Conservation (phyloP, 2,329 filamentous ascomycete species). For the Eutypa lata region DNA sequence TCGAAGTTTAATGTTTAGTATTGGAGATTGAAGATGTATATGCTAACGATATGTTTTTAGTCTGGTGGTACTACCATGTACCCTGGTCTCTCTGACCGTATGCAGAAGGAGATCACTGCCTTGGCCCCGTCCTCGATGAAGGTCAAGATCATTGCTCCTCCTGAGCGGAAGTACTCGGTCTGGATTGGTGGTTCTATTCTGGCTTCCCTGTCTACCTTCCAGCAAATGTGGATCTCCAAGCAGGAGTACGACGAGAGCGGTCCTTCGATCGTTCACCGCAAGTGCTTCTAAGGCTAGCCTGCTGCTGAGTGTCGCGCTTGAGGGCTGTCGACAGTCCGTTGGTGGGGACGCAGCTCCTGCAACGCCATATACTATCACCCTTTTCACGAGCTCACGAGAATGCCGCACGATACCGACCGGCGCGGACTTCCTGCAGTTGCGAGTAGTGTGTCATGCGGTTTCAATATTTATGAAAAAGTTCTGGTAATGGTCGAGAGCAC, state of each 20-base stretch:
- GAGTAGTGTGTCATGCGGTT: slow-evolving; percentile 49
- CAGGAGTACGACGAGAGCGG: slow-evolving; percentile 99
- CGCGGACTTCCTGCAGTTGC: slow-evolving; percentile 41
- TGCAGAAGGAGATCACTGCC: slow-evolving; percentile 99
- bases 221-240: slow-evolving; percentile 99
- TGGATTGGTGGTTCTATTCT: slow-evolving; percentile 99
- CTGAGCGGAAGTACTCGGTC: slow-evolving; percentile 99
- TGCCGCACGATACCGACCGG: slow-evolving; percentile 42
- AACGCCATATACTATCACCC: slow-evolving; percentile 18
- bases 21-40: not conserved
- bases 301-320: not conserved
- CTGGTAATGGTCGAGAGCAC: slow-evolving; percentile 51
- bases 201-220: slow-evolving; percentile 99
- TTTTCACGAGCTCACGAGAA: slow-evolving; percentile 36
- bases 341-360: slow-evolving; percentile 11
- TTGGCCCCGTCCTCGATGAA: slow-evolving; percentile 99
- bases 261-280: slow-evolving; percentile 99
- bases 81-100: slow-evolving; percentile 99
- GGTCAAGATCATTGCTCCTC: slow-evolving; percentile 99
- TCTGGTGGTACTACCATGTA: slow-evolving; percentile 99
- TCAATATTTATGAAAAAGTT: slow-evolving; percentile 55
- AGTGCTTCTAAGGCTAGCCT: slow-evolving; percentile 93
- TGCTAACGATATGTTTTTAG: slow-evolving; percentile 47
- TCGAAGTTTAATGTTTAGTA: slow-evolving; percentile 20
- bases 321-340: not conserved